Evolutionary conservation across 1,139 yeast species (phyloP).

Genomic region (Hyphopichia buzzinii): DNA sequence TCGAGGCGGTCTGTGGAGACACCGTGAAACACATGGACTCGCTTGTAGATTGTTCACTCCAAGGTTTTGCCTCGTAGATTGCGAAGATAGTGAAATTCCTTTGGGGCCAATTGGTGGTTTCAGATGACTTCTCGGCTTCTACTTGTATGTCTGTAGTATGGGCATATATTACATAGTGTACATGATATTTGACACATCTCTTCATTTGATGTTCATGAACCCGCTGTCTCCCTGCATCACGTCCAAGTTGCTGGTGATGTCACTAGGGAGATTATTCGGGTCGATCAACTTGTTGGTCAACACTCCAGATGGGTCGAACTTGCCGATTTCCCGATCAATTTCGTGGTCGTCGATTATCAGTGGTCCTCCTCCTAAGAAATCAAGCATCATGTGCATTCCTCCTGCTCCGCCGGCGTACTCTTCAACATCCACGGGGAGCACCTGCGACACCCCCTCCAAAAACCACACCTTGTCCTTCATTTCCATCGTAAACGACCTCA

Average conservation of each 20-base stretch:
- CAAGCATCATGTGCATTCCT: slow-evolving; percentile 89
- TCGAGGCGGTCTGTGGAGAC: no score
- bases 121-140: no score
- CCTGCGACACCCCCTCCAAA: slow-evolving; percentile 85
- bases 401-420: slow-evolving; percentile 82
- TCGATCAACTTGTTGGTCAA: slow-evolving; percentile 47
- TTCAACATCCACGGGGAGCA: slow-evolving; percentile 80
- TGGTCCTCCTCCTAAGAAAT: slow-evolving; percentile 76
- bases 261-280: slow-evolving; percentile 57
- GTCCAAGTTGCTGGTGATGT: slow-evolving; percentile 47
- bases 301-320: slow-evolving; percentile 41
- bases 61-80: no score
- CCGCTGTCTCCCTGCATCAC: slow-evolving; percentile 46
- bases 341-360: slow-evolving; percentile 43
- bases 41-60: no score
- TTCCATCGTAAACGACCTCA: slow-evolving; percentile 78
- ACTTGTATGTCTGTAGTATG: neutral
- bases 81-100: no score
- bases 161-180: no score
- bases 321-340: slow-evolving; percentile 42
- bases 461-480: slow-evolving; percentile 93
- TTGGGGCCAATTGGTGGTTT: no score
- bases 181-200: no score
- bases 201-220: slow-evolving; percentile 31
- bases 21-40: no score